Evolutionary conservation across 2,329 filamentous ascomycete species (phyloP), one percentile per base, ranked within the genome.

Genomic region (Ascocoryne sarcoides): DNA sequence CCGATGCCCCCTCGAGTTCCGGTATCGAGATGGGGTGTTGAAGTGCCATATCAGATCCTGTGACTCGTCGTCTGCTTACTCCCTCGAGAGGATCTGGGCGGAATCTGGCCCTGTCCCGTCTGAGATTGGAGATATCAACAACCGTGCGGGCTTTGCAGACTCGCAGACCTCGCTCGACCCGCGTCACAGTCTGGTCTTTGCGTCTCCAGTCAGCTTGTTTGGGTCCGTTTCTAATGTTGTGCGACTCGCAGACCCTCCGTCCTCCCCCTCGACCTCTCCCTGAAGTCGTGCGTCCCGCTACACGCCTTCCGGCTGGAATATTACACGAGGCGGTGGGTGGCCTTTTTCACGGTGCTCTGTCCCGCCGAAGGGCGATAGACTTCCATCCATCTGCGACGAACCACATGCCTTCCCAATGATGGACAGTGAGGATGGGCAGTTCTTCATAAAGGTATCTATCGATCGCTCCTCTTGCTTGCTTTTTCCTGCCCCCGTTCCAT

Each of bases 341-440:
- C 50, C 45, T 46, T 45, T 32, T 46, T 36, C 32, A 38, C 37
- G 38, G 39, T 36, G 32, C 32, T 40, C 34, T 40, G 32, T 44
- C 39, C 42, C 40, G 48, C 49, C 36, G 49, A 51, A 49, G 43
- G 51, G 46, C 42, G 45, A 43, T 48, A 43, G 44, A 54, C 44
- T 50, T 47, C 37, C 35, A 42, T 37, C 30, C 29, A 34, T 42
- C 40, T 37, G 41, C 40, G 36, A 43, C 41, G 44, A 47, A 43
- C 52, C 55, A 51, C 40, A 75, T 75, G 71, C 65, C 67, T 71
- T 56, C 62, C 50, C 61, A 63, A 58, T 60, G 55, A 65, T 71
- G 66, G 73, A 65, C 55, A 92, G 83, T 65, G 84, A 90, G 80
- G 84, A 92, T 79, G 85, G 85, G 64, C 79, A 86, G 71, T 67